These are phyloP conservation scores for Wickerhamiella qilinensis DNA, from an alignment of 805 yeast genomes.

Conservation along the genomic window DNA sequence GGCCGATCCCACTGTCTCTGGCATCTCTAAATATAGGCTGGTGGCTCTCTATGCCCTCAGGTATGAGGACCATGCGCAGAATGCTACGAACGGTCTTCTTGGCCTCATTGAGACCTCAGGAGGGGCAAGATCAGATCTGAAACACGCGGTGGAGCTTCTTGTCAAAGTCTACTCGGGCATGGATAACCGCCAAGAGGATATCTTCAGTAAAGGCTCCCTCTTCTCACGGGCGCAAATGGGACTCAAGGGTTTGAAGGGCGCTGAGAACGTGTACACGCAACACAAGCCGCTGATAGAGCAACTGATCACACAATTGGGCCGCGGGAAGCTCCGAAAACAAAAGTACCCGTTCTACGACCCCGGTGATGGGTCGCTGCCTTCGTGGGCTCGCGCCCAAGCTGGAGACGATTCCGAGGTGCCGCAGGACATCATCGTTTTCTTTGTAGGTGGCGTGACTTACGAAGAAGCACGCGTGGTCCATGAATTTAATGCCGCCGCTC, in stretches of 20 bases:
- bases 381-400: slow-evolving; percentile 9
- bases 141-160: slow-evolving; percentile 31
- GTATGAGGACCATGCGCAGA: slow-evolving; percentile 38
- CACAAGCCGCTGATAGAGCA: slow-evolving; percentile 59
- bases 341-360: slow-evolving; percentile 32
- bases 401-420: slow-evolving; percentile 20
- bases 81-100: slow-evolving; percentile 27
- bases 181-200: slow-evolving; percentile 28
- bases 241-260: slow-evolving; percentile 28
- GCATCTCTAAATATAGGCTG: slow-evolving; percentile 47
- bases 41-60: slow-evolving; percentile 59
- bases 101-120: slow-evolving; percentile 11
- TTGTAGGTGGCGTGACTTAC: slow-evolving; percentile 77
- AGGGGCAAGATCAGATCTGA: slow-evolving; percentile 18
- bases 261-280: slow-evolving; percentile 64
- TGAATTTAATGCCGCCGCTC: slow-evolving; percentile 39
- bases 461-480: slow-evolving; percentile 80
- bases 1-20: slow-evolving; percentile 25
- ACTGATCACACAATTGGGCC: slow-evolving; percentile 27
- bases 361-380: slow-evolving; percentile 18
- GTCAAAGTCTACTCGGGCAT: slow-evolving; percentile 29
- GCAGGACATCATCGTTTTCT: slow-evolving; percentile 24
- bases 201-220: slow-evolving; percentile 24
- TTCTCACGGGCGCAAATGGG: slow-evolving; percentile 28
- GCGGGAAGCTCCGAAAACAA: slow-evolving; percentile 26